Evolutionary conservation across 208 protist genomes (phyloP), one percentile per base, ranked within the genome.

Genomic region (Leishmania lainsoni): DNA sequence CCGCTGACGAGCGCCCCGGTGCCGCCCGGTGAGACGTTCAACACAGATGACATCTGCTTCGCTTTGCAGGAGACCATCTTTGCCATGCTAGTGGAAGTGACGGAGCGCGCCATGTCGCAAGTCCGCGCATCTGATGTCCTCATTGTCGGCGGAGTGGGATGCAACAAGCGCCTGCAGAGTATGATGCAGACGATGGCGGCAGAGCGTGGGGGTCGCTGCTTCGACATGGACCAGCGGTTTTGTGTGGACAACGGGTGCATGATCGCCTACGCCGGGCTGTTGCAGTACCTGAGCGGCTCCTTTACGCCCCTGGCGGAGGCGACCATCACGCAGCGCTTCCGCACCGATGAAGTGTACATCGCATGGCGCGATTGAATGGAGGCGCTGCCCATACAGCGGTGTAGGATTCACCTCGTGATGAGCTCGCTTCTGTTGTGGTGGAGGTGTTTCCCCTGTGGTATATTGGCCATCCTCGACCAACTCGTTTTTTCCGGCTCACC

Each of bases 221-320:
- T 95, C 82, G 96, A 94, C 75, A 99, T 99, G 90, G 98, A 99
- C 80, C 94, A 99, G 42, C 87, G 99, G 9, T 99, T 99, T 91
- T 99, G 99, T 81, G 99, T 99, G 83, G 99, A 99, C 90, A 99
- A 99, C 87, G 99, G 99, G 3, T 99, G 99, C 69, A 99, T 99
- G 99, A 99, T 99, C 84, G 99, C 99, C 5, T 99, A 99, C 80
- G 97, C 98, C 5, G 99, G 99, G 4, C 76, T 99, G 42, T 85
- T 99, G 39, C 88, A 99, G 84, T 98, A 93, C 74, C 42, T 87
- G 71, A 94, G 93, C 35, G 83, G 98, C 89, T 87, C 84, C 86
- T 88, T 97, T 71, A 94, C 92, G 0, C 86, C 93, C 16, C 81
- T 98, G 48, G 70, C 79, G 45, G 91, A 97, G 59, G 86, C 90